Evolutionary conservation across 2,329 filamentous ascomycete genomes (phyloP).

Genomic region (Fusarium goolgardi): DNA sequence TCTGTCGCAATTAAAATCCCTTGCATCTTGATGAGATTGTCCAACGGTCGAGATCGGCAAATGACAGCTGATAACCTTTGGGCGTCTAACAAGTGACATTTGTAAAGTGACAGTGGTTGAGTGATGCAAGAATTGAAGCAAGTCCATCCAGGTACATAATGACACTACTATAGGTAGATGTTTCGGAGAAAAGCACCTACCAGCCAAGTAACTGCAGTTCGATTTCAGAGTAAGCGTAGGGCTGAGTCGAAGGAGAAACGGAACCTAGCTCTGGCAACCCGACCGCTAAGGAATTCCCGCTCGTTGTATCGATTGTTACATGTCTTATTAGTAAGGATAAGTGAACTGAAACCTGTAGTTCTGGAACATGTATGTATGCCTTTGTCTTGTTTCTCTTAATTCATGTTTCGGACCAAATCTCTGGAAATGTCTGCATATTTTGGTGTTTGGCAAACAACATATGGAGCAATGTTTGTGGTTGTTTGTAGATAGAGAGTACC

Average conservation of each 20-base stretch:
- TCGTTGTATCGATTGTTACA: conserved; percentile 4
- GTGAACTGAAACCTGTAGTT: conserved; percentile 1
- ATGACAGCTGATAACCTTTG: neutral
- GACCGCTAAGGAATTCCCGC: conserved; percentile 13
- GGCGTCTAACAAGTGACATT: neutral
- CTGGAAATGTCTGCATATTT: neutral
- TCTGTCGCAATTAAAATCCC: neutral
- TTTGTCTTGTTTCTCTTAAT: conserved; percentile 20
- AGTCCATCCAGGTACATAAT: neutral
- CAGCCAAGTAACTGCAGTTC: conserved; percentile 9
- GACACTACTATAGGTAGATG: neutral
- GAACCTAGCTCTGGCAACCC: conserved; percentile 5
- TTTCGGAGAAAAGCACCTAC: neutral
- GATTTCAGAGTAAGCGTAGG: conserved; percentile 7
- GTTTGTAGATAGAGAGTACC: neutral
- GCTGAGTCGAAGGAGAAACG: conserved; percentile 16
- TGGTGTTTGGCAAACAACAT: no score
- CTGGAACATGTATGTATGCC: neutral
- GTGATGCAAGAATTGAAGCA: neutral
- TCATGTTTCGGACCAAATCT: conserved; percentile 5
- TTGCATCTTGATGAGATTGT: conserved; percentile 8
- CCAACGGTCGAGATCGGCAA: conserved; percentile 16
- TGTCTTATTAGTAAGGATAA: conserved; percentile 9
- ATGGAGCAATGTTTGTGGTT: neutral
- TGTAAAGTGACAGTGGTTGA: neutral